Evolutionary conservation across 495 filamentous ascomycete species (phyloP), one percentile per base, ranked within the genome.

Genomic region (Penicillium odoratum): DNA sequence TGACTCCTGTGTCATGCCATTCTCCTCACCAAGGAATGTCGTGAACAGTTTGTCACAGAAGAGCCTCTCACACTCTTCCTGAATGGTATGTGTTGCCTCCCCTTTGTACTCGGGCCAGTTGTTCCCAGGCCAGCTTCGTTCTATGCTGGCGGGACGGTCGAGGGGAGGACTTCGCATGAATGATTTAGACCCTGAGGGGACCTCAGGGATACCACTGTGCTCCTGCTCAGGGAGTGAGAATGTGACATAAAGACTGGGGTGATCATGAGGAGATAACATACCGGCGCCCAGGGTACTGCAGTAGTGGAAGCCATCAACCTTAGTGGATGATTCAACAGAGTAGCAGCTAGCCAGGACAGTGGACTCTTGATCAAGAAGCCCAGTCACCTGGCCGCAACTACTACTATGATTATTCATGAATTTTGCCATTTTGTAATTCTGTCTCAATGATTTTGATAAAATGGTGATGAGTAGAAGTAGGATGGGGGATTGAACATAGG

Each of bases 1-100:
- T 81, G 87, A 87, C 79, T 81, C 78, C 72, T 83, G 83, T 73
- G 63, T 66, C 68, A 70, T 70, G 72, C 74, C 65, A 75, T 85
- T 85, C 89, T 86, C 83, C 90, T 95, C 92, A 96, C 89, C 92
- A 84, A 91, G 87, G 86, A 97, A 95, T 80, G 89, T 90, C 77
- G 85, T 76, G 74, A 81, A 87, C 87, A 97, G 85, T 79, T 83
- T 89, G 84, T 92, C 90, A 82, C 93, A 97, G 83, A 97, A 94
- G 84, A 97, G 93, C 78, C 93, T 97, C 92, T 96, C 93, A 97
- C 93, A 95, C 90, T 96, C 91, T 91, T 85, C 93, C 91, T 88
- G 89, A 82, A 97, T 96, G 79, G 85, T 86, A 77, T 91, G 85
- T 88, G 88, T 83, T 85, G 92, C 92, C 89, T 91, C 92, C 88